Evolutionary conservation across 2,329 filamentous ascomycete species (phyloP).

Genomic region (Orbilia brochopaga): DNA sequence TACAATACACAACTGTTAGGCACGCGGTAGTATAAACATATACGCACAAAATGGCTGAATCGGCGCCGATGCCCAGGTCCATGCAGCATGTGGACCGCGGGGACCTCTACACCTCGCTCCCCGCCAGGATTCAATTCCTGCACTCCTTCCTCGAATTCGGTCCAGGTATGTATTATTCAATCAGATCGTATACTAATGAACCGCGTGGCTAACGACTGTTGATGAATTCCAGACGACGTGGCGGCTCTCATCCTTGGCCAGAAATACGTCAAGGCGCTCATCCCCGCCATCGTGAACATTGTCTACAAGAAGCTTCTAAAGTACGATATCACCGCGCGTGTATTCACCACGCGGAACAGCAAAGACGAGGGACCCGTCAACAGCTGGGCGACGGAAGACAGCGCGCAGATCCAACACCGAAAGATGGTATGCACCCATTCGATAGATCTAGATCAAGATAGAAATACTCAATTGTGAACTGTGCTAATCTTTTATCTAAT

Average conservation of each 20-base stretch:
- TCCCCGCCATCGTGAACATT: constrained; percentile 81
- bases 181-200: no score
- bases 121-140: constrained; percentile 73
- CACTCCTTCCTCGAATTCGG: constrained; percentile 79
- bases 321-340: constrained; percentile 80
- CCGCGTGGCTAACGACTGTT: constrained; percentile 9
- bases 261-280: constrained; percentile 81
- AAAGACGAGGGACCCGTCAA: constrained; percentile 70
- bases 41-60: constrained; percentile 31
- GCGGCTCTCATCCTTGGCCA: constrained; percentile 71
- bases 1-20: constrained; percentile 5
- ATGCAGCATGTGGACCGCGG: constrained; percentile 70
- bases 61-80: constrained; percentile 42
- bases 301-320: constrained; percentile 81
- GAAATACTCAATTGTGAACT: constrained; percentile 53
- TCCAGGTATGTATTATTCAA: constrained; percentile 63
- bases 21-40: constrained; percentile 9
- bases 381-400: constrained; percentile 38
- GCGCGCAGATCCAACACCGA: constrained; percentile 46
- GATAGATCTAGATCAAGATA: constrained; percentile 61
- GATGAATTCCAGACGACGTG: constrained; percentile 66
- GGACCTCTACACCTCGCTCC: constrained; percentile 73
- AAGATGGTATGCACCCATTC: constrained; percentile 31
- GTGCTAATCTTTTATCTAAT: constrained; percentile 11
- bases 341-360: constrained; percentile 69